A percentile compares a stretch with the other conserved stretches of the same genome.
These are phyloP conservation scores for Leishmania amazonensis DNA, from an alignment of 208 protist genomes.

Conservation along the genomic window DNA sequence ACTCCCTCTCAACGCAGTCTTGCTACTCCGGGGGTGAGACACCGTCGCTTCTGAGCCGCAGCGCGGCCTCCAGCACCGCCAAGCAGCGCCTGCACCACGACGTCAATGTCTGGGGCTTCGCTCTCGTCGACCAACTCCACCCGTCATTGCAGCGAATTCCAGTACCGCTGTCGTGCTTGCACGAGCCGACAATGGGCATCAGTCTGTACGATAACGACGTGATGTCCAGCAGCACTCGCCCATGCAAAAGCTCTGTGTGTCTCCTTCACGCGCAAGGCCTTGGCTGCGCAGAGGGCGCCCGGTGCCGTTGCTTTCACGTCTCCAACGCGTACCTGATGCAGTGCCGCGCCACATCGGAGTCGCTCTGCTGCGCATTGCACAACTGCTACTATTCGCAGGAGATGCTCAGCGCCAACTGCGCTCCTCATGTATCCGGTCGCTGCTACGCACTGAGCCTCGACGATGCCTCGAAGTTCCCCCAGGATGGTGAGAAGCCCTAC, in stretches of 20 bases:
- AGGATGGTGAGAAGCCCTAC: slow-evolving; percentile 27
- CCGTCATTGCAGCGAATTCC: slow-evolving; percentile 50
- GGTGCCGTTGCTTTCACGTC: slow-evolving; percentile 54
- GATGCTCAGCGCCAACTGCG: slow-evolving; percentile 42
- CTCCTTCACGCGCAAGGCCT: slow-evolving; percentile 35
- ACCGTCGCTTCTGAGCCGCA: slow-evolving; percentile 21
- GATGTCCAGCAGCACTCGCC: slow-evolving; percentile 44
- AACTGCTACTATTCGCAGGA: slow-evolving; percentile 70
- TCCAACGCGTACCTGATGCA: slow-evolving; percentile 38
- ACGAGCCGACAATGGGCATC: slow-evolving; percentile 43
- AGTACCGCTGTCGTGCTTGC: slow-evolving; percentile 44
- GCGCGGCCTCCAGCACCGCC: not conserved
- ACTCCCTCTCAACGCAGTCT: slow-evolving; percentile 35
- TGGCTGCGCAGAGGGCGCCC: slow-evolving; percentile 30
- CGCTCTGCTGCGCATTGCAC: slow-evolving; percentile 56
- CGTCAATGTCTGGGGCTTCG: slow-evolving; percentile 49
- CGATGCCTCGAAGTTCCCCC: slow-evolving; percentile 19
- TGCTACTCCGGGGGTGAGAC: slow-evolving; percentile 24
- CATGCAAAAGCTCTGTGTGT: slow-evolving; percentile 53
- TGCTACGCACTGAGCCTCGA: slow-evolving; percentile 44
- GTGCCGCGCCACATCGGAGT: slow-evolving; percentile 34
- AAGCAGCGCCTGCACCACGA: slow-evolving; percentile 33
- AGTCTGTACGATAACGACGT: slow-evolving; percentile 60
- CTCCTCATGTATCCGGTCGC: slow-evolving; percentile 34
- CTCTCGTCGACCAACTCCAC: slow-evolving; percentile 50